phyloP scores from a whole-genome alignment of 139 green algal genomes.

The Tetradesmus lagerheimii region DNA sequence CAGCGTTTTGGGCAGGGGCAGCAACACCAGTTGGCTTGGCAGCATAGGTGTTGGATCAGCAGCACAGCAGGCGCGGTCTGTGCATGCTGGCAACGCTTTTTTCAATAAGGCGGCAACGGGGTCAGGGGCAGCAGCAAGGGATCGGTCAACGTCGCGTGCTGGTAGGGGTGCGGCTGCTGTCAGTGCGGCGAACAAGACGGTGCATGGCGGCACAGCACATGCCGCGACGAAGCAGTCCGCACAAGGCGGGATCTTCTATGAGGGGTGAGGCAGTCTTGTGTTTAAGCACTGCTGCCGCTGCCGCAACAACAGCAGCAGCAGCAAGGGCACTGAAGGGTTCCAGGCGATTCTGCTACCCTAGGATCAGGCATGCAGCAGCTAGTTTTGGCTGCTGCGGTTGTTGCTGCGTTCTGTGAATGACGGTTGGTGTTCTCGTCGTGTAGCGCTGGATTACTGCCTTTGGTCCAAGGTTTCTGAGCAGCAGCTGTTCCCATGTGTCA shows the following conservation, averaged over 20 bases:
- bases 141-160: not conserved
- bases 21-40: not conserved
- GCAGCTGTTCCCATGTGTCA: too few species aligned
- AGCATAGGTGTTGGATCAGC: not conserved
- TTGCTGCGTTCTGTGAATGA: too few species aligned
- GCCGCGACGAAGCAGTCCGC: not conserved
- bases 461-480: too few species aligned
- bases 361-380: too few species aligned
- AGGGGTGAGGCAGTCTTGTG: not conserved
- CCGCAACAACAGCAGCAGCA: too few species aligned
- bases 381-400: too few species aligned
- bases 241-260: slow-evolving; percentile 2
- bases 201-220: slow-evolving; percentile 39
- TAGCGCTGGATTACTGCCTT: too few species aligned
- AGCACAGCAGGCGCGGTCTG: slow-evolving; percentile 8
- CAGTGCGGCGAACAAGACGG: not conserved
- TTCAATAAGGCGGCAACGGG: slow-evolving; percentile 7
- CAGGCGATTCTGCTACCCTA: too few species aligned
- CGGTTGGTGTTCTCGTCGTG: too few species aligned
- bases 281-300: not conserved
- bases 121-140: not conserved
- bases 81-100: slow-evolving; percentile 14
- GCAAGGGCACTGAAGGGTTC: too few species aligned
- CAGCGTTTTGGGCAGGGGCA: not conserved
- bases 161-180: not conserved